These are phyloP conservation scores for Glaciozyma martinii DNA, from an alignment of 768 basidiomycete genomes.

Conservation along the genomic window DNA sequence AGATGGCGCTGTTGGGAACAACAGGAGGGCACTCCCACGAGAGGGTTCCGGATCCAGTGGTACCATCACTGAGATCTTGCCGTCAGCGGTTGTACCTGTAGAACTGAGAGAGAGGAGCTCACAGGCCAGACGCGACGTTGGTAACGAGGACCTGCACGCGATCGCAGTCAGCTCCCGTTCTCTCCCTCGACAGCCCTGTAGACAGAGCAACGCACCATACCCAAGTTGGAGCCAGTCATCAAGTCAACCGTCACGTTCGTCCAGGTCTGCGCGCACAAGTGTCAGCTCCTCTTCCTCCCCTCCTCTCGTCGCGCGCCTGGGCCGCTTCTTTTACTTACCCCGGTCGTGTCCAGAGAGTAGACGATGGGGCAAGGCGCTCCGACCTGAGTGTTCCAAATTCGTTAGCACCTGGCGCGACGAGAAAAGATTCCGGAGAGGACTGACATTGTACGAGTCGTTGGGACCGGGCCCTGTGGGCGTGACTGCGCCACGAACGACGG, in stretches of 20 bases:
- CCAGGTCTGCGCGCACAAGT: slow-evolving; percentile 11
- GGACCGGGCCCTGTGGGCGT: too few relatives aligned
- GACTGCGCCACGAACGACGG: too few relatives aligned
- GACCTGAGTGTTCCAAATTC: too few relatives aligned
- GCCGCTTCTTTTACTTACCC: not conserved
- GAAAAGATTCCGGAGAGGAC: too few relatives aligned
- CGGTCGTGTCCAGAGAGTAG: too few relatives aligned
- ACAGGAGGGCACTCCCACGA: not conserved
- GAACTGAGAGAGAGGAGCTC: not conserved
- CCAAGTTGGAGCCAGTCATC: not conserved
- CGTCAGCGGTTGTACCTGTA: not conserved
- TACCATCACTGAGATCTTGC: not conserved
- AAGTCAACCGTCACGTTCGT: slow-evolving; percentile 10
- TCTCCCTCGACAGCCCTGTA: not conserved
- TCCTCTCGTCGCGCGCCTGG: not conserved
- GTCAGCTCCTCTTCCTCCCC: not conserved
- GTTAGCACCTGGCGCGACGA: too few relatives aligned
- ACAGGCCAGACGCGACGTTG: not conserved
- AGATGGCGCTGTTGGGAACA: not conserved
- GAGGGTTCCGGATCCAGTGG: not conserved
- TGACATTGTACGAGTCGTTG: too few relatives aligned
- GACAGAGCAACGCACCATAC: not conserved
- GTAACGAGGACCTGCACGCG: not conserved
- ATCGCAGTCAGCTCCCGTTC: not conserved
- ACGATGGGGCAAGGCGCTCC: too few relatives aligned